Evolutionary conservation across 108 stramenopile genomes (phyloP), one percentile per base, ranked within the genome.

Genomic region (Stephanodiscus minutulus): DNA sequence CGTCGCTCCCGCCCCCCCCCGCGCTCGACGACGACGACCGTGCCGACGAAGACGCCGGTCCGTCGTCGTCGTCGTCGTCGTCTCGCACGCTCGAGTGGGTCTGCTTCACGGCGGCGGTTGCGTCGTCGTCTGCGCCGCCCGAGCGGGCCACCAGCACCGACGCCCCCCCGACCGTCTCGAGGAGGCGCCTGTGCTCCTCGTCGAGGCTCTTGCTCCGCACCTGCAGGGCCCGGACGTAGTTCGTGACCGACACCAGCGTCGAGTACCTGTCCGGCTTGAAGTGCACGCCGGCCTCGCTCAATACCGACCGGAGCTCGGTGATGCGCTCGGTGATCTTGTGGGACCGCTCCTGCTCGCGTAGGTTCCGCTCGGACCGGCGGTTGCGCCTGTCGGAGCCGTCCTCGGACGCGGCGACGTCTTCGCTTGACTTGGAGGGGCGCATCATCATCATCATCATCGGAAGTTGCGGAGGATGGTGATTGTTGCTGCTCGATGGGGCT

Each of bases 181-280:
- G 36, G n/a, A 94, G 62, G 50, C 83, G 82, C 47, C 76, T 66
- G 68, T 92, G 93, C 72, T 94, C 93, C 56, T 54, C 56, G 64
- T 94, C 89, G 52, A 94, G 73, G 24, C 57, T 63, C 8, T 69
- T 46, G 21, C 84, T 85, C 43, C 85, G 61, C 13, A 35, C 60
- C 68, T 94, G 89, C 13, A 94, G 66, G 61, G 66, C 61, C 55
- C 86, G 83, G 61, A 94, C 83, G 78, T 94, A 94, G 10, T 89
- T 76, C 9, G 68, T 85, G 17, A 91, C 93, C 18, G 79, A 76
- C 4, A 87, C 85, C 55, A 94, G 57, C 4, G 91, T 91, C 17
- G 88, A 89, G 65, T 85, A 87, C 66, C 91, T 87, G 74, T 89
- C 89, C 0, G 89, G 79, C 66, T 91, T 92, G 81, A 85, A 86